Evolutionary conservation across 1,284 basidiomycete species (phyloP).

Genomic region (Termitomyces sp.): DNA sequence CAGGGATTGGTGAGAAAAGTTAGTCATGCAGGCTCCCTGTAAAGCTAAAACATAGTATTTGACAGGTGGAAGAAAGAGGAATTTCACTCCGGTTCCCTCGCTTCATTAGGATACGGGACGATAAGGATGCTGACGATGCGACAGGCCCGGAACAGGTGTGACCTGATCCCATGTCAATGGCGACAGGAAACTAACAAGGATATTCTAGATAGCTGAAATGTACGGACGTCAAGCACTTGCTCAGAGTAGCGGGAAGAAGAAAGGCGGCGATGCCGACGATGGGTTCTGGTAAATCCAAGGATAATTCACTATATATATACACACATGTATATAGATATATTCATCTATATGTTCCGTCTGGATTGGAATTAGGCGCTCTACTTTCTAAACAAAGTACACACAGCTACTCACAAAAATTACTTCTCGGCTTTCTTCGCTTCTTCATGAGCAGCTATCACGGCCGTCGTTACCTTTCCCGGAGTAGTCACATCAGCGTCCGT

Average conservation of each 20-base stretch:
- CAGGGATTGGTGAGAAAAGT: slow-evolving; percentile 73
- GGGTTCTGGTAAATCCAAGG: slow-evolving; percentile 72
- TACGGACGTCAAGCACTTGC: slow-evolving; percentile 87
- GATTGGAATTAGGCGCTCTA: slow-evolving; percentile 1
- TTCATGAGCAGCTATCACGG: slow-evolving; percentile 35
- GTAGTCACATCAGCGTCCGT: slow-evolving; percentile 24
- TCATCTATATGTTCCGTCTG: slow-evolving; percentile 6
- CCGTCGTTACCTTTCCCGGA: slow-evolving; percentile 45
- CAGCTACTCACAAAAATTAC: slow-evolving; percentile 15
- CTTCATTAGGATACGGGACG: slow-evolving; percentile 89
- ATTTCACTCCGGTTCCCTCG: slow-evolving; percentile 96
- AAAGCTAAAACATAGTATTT: neutral
- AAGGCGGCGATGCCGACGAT: slow-evolving; percentile 69
- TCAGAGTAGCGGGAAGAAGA: slow-evolving; percentile 64
- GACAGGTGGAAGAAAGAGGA: slow-evolving; percentile 79
- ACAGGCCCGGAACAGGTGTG: slow-evolving; percentile 86
- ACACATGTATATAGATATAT: neutral
- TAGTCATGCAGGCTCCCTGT: neutral
- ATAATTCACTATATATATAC: slow-evolving; percentile 14
- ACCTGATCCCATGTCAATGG: neutral
- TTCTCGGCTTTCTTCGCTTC: slow-evolving; percentile 35
- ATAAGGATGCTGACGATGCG: slow-evolving; percentile 89
- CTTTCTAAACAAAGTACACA: neutral
- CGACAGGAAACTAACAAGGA: slow-evolving; percentile 18
- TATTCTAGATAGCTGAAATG: slow-evolving; percentile 84